These are phyloP conservation scores for Melocanna baccifera DNA, from an alignment of 176 grass and related monocot species.

Conservation along the genomic window DNA sequence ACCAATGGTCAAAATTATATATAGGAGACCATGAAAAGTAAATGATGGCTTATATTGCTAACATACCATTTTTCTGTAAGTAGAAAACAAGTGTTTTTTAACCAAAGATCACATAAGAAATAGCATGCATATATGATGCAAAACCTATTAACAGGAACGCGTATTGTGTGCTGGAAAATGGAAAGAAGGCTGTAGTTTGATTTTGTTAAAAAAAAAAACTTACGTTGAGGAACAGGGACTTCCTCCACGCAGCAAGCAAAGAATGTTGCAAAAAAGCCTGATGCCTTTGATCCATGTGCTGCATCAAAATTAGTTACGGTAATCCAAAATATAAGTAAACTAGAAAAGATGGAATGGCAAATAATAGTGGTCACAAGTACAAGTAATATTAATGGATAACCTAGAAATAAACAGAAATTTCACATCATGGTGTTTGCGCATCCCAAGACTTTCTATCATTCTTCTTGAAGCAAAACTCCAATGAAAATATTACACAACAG, in stretches of 20 bases:
- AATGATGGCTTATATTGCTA: not conserved
- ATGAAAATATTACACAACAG: conserved; percentile 17
- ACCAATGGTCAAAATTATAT: not conserved
- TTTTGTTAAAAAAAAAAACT: not conserved
- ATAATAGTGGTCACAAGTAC: conserved; percentile 7
- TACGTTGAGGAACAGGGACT: conserved; percentile 68
- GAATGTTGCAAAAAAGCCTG: conserved; percentile 59
- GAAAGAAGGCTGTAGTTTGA: conserved; percentile 18
- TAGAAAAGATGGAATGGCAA: conserved; percentile 31
- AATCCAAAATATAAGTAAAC: conserved; percentile 20
- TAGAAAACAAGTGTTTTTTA: conserved; percentile 1
- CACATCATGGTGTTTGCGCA: conserved; percentile 3
- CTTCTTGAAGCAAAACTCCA: conserved; percentile 26
- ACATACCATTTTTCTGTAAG: not conserved
- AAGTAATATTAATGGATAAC: conserved; percentile 17
- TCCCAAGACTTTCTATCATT: conserved; percentile 18
- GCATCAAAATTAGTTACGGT: conserved; percentile 38
- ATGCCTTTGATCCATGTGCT: conserved; percentile 57
- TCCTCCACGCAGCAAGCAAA: conserved; percentile 79
- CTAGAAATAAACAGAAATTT: not conserved
- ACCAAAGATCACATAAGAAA: conserved; percentile 8
- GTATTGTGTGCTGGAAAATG: not conserved
- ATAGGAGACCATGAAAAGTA: not conserved
- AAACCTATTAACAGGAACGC: not conserved
- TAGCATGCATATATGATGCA: not conserved